phyloP scores from a whole-genome alignment of 2,329 filamentous ascomycete species.

The Venturia oleaginea region DNA sequence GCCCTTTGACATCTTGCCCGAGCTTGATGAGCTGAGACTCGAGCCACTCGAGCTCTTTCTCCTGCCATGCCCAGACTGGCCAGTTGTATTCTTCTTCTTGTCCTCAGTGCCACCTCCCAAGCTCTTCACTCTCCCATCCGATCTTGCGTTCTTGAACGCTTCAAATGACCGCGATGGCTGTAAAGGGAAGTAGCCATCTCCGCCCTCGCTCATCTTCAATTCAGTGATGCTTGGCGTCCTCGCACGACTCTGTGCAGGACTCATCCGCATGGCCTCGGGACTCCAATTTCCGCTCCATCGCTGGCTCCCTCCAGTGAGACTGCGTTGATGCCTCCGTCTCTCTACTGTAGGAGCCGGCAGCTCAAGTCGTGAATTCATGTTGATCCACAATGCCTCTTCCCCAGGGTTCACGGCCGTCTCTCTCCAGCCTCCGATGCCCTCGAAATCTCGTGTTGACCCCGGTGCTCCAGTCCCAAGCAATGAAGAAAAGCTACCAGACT shows the following conservation, averaged over 20 bases:
- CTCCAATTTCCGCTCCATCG: slow-evolving; percentile 18
- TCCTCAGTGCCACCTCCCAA: background rate
- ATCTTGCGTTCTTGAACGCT: background rate
- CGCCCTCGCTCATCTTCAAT: background rate
- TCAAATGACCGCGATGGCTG: background rate
- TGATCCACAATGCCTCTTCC: slow-evolving; percentile 36
- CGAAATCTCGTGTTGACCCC: slow-evolving; percentile 30
- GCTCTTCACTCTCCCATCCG: background rate
- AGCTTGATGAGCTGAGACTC: background rate
- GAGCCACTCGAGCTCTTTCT: slow-evolving; percentile 8
- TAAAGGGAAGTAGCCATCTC: background rate
- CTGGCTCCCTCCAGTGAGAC: slow-evolving; percentile 8
- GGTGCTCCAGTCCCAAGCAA: slow-evolving; percentile 24
- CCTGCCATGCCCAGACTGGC: background rate
- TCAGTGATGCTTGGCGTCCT: slow-evolving; percentile 23
- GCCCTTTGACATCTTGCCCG: background rate
- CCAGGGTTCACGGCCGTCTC: slow-evolving; percentile 27
- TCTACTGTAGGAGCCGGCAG: slow-evolving; percentile 22
- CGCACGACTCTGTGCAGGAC: slow-evolving; percentile 27
- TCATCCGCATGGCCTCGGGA: slow-evolving; percentile 29
- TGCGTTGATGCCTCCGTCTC: slow-evolving; percentile 12
- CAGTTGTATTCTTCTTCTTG: background rate
- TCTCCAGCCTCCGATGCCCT: slow-evolving; percentile 35
- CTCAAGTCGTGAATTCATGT: slow-evolving; percentile 34
- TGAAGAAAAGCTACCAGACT: slow-evolving; percentile 26